These are phyloP conservation scores for Phytopythium vexans DNA, from an alignment of 352 stramenopile genomes.

Conservation along the genomic window DNA sequence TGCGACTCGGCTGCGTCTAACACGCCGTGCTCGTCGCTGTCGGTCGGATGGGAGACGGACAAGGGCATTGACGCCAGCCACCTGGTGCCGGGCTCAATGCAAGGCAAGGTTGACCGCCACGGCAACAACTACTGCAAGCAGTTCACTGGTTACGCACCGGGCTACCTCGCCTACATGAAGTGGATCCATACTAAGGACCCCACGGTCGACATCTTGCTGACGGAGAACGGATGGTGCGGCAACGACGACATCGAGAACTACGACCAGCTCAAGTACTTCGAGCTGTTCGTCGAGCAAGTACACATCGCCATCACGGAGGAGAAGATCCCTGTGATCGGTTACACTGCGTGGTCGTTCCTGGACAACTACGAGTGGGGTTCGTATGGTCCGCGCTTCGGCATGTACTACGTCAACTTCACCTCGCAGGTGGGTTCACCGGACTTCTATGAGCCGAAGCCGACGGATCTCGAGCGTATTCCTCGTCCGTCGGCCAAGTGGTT, in stretches of 20 bases:
- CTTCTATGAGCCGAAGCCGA: slow-evolving; percentile 19
- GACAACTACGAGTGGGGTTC: slow-evolving; percentile 96
- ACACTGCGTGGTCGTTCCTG: slow-evolving; percentile 92
- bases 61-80: slow-evolving; percentile 48
- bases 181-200: slow-evolving; percentile 34
- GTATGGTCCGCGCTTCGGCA: slow-evolving; percentile 53
- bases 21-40: slow-evolving; percentile 32
- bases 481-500: slow-evolving; percentile 42
- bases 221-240: slow-evolving; percentile 52
- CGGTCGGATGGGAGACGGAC: slow-evolving; percentile 44
- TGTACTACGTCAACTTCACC: slow-evolving; percentile 69
- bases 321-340: slow-evolving; percentile 77
- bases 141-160: slow-evolving; percentile 40
- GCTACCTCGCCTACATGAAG: slow-evolving; percentile 42
- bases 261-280: slow-evolving; percentile 64
- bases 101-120: slow-evolving; percentile 26
- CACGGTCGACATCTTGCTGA: slow-evolving; percentile 40
- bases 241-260: slow-evolving; percentile 37
- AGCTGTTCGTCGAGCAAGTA: slow-evolving; percentile 50
- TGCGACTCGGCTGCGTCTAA: slow-evolving; percentile 26
- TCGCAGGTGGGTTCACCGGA: slow-evolving; percentile 25
- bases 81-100: slow-evolving; percentile 55
- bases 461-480: slow-evolving; percentile 29
- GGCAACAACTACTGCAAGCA: slow-evolving; percentile 36
- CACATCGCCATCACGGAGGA: slow-evolving; percentile 40